These are phyloP conservation scores for Somion occarium DNA, from an alignment of 1,284 basidiomycete species.

Conservation along the genomic window DNA sequence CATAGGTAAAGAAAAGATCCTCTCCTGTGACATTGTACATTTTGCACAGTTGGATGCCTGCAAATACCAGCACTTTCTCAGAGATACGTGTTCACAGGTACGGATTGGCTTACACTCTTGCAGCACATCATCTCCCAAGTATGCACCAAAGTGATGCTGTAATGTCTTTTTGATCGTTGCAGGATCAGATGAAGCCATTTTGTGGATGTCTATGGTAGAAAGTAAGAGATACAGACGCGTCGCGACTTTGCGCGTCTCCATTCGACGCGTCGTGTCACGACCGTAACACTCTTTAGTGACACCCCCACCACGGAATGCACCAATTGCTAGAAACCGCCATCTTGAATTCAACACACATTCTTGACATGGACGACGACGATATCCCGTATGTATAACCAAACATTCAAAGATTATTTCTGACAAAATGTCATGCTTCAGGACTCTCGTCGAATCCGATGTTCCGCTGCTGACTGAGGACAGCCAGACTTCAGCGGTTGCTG, in stretches of 20 bases:
- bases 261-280: too few species aligned
- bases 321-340: too few species aligned
- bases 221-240: too few species aligned
- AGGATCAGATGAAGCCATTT: not conserved
- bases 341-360: too few species aligned
- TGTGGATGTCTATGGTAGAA: too few species aligned
- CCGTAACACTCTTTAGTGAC: too few species aligned
- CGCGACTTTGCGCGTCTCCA: too few species aligned
- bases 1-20: slow-evolving; percentile 68
- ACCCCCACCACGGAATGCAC: too few species aligned
- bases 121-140: slow-evolving; percentile 7
- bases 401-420: not conserved
- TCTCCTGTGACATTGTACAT: slow-evolving; percentile 55
- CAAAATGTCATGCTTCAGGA: not conserved
- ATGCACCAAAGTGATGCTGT: not conserved
- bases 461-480: not conserved
- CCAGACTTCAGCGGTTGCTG: not conserved
- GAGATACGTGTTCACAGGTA: too few species aligned
- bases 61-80: not conserved
- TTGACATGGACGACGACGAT: slow-evolving; percentile 14
- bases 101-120: slow-evolving; percentile 11
- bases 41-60: slow-evolving; percentile 63
- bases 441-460: not conserved
- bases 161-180: not conserved
- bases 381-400: not conserved